These are phyloP conservation scores for Volvariella volvacea DNA, from an alignment of 1,284 basidiomycete species.

Conservation along the genomic window DNA sequence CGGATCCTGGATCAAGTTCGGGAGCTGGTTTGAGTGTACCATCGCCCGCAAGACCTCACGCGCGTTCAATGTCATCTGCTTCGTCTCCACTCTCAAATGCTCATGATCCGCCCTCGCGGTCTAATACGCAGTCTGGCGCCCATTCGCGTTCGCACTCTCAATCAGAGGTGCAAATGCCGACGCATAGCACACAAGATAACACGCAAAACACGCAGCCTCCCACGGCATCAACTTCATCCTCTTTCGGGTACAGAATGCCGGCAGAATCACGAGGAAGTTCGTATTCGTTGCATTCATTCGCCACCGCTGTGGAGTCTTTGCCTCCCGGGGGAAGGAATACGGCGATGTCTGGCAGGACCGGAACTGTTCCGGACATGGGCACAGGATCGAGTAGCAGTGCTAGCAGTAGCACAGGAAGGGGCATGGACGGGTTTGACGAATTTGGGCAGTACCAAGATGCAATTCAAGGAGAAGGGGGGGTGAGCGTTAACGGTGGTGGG, in stretches of 20 bases:
- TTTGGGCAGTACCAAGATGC: too few species aligned
- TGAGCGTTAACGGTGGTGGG: too few species aligned
- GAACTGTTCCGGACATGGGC: too few species aligned
- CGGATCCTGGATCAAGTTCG: constrained; percentile 6
- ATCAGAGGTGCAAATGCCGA: background rate
- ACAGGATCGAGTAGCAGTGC: too few species aligned
- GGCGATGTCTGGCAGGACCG: too few species aligned
- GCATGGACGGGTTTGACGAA: too few species aligned
- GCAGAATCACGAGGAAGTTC: constrained; percentile 28
- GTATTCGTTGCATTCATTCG: constrained; percentile 27
- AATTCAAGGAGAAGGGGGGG: too few species aligned
- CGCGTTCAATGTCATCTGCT: constrained; percentile 11
- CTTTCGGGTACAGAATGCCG: too few species aligned
- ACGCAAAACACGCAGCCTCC: constrained; percentile 2
- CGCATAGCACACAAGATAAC: background rate
- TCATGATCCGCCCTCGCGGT: background rate
- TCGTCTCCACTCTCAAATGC: background rate
- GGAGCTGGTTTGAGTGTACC: constrained; percentile 11
- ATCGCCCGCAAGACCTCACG: constrained; percentile 17
- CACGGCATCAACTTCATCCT: background rate
- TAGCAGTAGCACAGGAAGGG: too few species aligned
- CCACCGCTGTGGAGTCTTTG: constrained; percentile 29
- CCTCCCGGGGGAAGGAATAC: too few species aligned
- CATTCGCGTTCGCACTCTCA: background rate
- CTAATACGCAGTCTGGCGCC: background rate